phyloP scores from a whole-genome alignment of 169 alveolate genomes.

The Eimeria sp. region DNA sequence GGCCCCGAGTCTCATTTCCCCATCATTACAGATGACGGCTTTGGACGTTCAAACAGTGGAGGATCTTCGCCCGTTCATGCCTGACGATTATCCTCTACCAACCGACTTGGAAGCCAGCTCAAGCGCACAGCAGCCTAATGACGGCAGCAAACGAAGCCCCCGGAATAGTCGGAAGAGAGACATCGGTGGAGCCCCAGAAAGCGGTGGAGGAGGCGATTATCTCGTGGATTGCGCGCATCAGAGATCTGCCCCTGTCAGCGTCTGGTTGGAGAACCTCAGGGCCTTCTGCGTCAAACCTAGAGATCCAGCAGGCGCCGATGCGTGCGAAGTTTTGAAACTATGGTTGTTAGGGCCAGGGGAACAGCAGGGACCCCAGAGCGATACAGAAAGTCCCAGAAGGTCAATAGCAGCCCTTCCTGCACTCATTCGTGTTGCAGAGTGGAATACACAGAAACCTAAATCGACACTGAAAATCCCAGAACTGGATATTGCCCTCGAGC shows the following conservation, averaged over 20 bases:
- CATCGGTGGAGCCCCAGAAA: not conserved
- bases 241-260: constrained; percentile 4
- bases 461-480: not conserved
- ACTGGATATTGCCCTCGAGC: constrained; percentile 46
- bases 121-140: not conserved
- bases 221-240: constrained; percentile 1
- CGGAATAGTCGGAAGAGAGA: not conserved
- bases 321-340: not conserved
- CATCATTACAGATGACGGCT: not conserved
- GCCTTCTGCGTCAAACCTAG: not conserved
- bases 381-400: not conserved
- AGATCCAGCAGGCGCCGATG: not conserved
- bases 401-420: constrained; percentile 31
- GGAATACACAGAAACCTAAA: not conserved
- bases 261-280: constrained; percentile 46
- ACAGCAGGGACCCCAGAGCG: constrained; percentile 2
- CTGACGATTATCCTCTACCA: constrained; percentile 11
- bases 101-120: constrained; percentile 14
- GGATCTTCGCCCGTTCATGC: constrained; percentile 43
- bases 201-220: not conserved
- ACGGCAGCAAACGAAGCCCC: not conserved
- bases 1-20: constrained; percentile 22
- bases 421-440: constrained; percentile 59
- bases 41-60: constrained; percentile 40
- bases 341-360: constrained; percentile 27